A percentile compares a stretch with the other conserved stretches of the same genome.
These are phyloP conservation scores for Ulvella scutata DNA, from an alignment of 139 green algal genomes.

Conservation along the genomic window DNA sequence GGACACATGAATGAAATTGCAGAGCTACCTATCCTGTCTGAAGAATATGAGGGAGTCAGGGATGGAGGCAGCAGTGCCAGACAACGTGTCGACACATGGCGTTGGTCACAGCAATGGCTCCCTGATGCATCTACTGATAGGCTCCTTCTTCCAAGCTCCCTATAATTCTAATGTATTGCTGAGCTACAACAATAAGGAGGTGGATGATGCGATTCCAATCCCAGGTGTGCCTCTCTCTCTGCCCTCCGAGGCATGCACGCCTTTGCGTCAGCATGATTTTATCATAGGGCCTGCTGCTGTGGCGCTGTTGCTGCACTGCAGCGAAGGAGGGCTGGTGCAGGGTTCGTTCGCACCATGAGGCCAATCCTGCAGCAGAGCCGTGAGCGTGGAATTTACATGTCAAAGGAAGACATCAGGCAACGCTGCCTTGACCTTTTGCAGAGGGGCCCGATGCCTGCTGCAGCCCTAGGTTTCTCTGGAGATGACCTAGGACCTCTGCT, in stretches of 20 bases:
- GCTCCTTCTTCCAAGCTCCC: background rate
- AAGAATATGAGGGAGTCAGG: constrained; percentile 7
- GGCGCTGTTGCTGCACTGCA: background rate
- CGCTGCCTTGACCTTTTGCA: constrained; percentile 6
- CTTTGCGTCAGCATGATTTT: too few relatives aligned
- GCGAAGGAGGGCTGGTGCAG: background rate
- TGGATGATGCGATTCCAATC: constrained; percentile 45
- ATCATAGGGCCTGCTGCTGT: too few relatives aligned
- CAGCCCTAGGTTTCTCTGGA: constrained; percentile 5
- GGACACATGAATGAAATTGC: background rate
- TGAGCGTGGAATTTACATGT: background rate
- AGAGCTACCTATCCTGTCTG: constrained; percentile 13
- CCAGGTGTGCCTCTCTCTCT: constrained; percentile 12
- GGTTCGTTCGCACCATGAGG: background rate
- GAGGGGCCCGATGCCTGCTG: background rate
- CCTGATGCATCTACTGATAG: constrained; percentile 43
- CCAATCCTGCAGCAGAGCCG: background rate
- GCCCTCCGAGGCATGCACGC: too few relatives aligned
- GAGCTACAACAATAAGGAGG: constrained; percentile 56
- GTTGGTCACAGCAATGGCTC: constrained; percentile 51
- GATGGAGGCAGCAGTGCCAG: constrained; percentile 7
- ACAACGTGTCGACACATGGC: constrained; percentile 14
- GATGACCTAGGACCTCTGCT: constrained; percentile 8
- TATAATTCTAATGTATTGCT: constrained; percentile 32
- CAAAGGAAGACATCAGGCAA: constrained; percentile 1